Conservation (phyloP, 257 asterid species). For the Craterostigma plantagineum region DNA sequence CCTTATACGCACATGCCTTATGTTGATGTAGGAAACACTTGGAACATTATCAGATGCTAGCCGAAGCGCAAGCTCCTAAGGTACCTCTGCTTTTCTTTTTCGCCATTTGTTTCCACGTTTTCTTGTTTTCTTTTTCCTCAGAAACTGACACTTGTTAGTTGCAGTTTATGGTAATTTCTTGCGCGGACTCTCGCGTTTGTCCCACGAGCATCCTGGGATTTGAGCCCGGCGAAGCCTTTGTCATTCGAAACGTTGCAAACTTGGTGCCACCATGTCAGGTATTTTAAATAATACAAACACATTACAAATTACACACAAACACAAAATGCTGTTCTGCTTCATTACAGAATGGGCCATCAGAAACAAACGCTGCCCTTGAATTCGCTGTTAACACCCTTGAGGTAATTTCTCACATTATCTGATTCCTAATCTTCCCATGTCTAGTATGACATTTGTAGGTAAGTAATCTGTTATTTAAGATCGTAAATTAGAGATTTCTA, state of each 20-base stretch:
- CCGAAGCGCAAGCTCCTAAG: constrained; percentile 72
- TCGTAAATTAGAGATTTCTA: no score
- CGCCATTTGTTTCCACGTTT: no score
- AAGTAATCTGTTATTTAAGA: no score
- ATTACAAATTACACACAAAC: no score
- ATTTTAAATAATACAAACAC: background rate
- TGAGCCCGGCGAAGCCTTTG: constrained; percentile 94
- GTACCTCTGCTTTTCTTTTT: constrained; percentile 16
- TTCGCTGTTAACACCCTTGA: constrained; percentile 80
- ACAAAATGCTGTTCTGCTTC: constrained; percentile 3
- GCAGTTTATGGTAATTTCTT: constrained; percentile 96
- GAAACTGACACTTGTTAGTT: constrained; percentile 23
- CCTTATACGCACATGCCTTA: background rate
- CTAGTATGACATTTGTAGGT: no score
- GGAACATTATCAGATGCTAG: constrained; percentile 48
- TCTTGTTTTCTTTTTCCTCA: background rate
- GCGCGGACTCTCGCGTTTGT: constrained; percentile 97
- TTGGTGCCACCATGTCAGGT: constrained; percentile 87
- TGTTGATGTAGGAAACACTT: constrained; percentile 48
- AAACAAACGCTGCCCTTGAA: constrained; percentile 95
- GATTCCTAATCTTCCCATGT: no score
- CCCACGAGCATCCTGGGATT: constrained; percentile 83
- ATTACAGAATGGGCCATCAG: constrained; percentile 82
- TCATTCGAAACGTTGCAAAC: constrained; percentile 75
- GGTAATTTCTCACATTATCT: constrained; percentile 28